A percentile compares a stretch with the other conserved stretches of the same genome.
Evolutionary conservation across 1,284 basidiomycete species (phyloP).

Genomic region (Waitea zeae): DNA sequence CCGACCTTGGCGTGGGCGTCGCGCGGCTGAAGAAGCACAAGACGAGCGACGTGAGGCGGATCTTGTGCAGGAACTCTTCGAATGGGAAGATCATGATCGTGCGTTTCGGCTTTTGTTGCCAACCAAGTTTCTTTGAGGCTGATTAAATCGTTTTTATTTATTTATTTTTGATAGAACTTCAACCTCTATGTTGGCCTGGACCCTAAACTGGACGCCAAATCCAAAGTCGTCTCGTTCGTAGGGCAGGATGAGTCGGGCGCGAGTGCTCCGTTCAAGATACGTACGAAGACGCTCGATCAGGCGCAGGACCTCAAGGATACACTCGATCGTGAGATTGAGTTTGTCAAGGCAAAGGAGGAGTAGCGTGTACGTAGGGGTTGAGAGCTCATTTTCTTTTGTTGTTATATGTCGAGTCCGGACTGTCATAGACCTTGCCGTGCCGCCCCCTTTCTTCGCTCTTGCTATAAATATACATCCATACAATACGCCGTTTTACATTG

Average conservation of each 20-base stretch:
- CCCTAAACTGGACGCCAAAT: conserved; percentile 22
- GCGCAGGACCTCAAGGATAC: conserved; percentile 41
- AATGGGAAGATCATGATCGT: conserved; percentile 61
- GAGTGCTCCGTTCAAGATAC: conserved; percentile 42
- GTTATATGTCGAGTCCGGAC: no score
- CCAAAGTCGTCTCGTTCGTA: conserved; percentile 38
- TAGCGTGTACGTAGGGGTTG: no score
- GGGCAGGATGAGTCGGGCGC: conserved; percentile 43
- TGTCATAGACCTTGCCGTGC: no score
- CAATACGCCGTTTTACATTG: no score
- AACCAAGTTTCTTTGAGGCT: neutral
- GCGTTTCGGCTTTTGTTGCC: conserved; percentile 12
- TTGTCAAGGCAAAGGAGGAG: conserved; percentile 20
- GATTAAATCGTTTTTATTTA: neutral
- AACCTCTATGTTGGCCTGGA: conserved; percentile 36
- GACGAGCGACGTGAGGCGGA: conserved; percentile 29
- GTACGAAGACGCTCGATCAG: conserved; percentile 42
- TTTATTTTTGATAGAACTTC: conserved; percentile 36
- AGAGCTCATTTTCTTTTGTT: no score
- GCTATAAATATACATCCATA: no score
- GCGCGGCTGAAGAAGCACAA: conserved; percentile 58
- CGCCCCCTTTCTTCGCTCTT: no score
- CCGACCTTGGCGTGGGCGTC: conserved; percentile 41
- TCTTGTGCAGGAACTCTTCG: conserved; percentile 49
- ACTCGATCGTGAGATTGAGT: conserved; percentile 44